phyloP scores from a whole-genome alignment of 805 yeast species.

The Candida pseudoglaebosa region DNA sequence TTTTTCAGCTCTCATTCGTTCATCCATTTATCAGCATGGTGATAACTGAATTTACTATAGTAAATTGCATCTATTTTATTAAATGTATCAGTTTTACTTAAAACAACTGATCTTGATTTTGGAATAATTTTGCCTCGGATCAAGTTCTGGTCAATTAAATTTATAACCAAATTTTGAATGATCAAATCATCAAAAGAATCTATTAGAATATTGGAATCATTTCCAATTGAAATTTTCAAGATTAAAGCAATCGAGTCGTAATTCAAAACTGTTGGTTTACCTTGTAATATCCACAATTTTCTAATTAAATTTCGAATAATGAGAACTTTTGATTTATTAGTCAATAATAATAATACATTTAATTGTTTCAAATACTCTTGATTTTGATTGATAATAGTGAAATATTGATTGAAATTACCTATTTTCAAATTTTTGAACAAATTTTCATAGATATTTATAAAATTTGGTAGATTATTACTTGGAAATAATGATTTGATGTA shows the following conservation, averaged over 20 bases:
- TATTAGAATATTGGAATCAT: neutral
- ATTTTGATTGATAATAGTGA: conserved; percentile 23
- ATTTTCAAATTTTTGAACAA: conserved; percentile 33
- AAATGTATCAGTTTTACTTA: conserved; percentile 43
- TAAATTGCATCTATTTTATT: conserved; percentile 27
- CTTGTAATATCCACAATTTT: conserved; percentile 26
- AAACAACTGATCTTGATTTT: conserved; percentile 33
- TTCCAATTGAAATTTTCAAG: conserved; percentile 13
- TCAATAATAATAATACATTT: conserved; percentile 39
- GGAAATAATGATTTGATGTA: conserved; percentile 10
- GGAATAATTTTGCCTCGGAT: conserved; percentile 51
- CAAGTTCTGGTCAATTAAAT: conserved; percentile 51
- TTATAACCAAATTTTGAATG: conserved; percentile 47
- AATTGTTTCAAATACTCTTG: conserved; percentile 34
- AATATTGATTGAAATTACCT: conserved; percentile 41
- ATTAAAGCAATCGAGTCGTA: conserved; percentile 25
- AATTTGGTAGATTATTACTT: conserved; percentile 10
- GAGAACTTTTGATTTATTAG: conserved; percentile 43
- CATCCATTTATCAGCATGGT: conserved; percentile 15
- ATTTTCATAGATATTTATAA: conserved; percentile 30
- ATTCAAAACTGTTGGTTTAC: conserved; percentile 22
- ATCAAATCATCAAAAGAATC: conserved; percentile 27
- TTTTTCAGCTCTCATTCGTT: neutral
- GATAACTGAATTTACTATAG: conserved; percentile 22
- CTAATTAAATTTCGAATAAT: conserved; percentile 44